Base-by-base conservation (phyloP, 257 asterid species). In the Solanum piurae region DNA sequence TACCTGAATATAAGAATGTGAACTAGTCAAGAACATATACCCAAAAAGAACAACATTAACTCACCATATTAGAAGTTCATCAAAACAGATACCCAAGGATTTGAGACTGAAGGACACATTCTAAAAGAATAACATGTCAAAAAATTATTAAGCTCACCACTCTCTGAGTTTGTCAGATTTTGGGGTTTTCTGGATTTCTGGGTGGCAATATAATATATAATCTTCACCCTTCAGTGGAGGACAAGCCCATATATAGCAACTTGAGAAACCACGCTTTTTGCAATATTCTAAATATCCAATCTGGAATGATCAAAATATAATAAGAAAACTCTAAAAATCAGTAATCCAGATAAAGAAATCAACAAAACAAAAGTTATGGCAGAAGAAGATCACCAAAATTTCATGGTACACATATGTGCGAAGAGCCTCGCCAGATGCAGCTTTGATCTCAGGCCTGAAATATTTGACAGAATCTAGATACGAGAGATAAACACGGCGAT, bases 191-290 rank as follows among this genome's bases (percentile, higher is more conserved):
- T 97, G 99, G 90, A 97, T 97, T 94, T 97, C 99, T 62, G 99
- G 99, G 90, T 97, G 99, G 92, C 99, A 97, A 91, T 97, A 97
- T 88, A 97, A 89, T 77, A 97, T 97, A 89, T 97, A 97, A 91
- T 97, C 99, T 92, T 97, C 99, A 79, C 99, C 99, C 96, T 97
- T 97, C 88, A 96, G 87, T 6, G 99, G 99, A 80, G 99, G 99
- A 93, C 99, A 97, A 76, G 99, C 98, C 99, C 99, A 97, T 89
- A 97, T 95, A 87, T 97, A 95, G 92, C 99, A 97, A 94, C 99
- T 97, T 69, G 98, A 90, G 88, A 97, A 97, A 85, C 99, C 99
- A 74, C 99, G 98, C 89, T 73, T 91, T 92, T 97, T 97, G 96
- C 99, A 96, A 86, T 96, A 95, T 42, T 97, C 99, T 87, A 97